Conservation (phyloP, 1,284 basidiomycete genomes). For the Gymnopus androsaceus region DNA sequence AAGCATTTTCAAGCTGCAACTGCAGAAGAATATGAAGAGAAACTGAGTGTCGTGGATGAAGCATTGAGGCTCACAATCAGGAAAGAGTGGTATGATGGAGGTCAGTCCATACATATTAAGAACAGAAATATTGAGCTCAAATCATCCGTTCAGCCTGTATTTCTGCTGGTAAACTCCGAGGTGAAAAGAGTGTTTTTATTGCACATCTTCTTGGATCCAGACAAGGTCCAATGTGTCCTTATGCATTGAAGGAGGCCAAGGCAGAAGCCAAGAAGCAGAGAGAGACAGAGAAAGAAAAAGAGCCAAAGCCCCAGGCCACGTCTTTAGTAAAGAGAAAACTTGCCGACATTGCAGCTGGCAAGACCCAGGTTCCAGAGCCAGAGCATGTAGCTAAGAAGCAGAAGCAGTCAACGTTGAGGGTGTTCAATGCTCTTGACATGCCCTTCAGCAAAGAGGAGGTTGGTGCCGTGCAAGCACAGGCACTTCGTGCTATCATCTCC, state of each 20-base stretch:
- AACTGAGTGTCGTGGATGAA: neutral
- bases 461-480: slow-evolving; percentile 12
- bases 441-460: slow-evolving; percentile 7
- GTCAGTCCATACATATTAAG: neutral
- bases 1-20: slow-evolving; percentile 1
- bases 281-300: neutral
- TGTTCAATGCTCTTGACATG: slow-evolving; percentile 3
- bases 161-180: neutral
- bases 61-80: neutral
- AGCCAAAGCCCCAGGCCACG: neutral
- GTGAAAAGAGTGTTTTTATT: slow-evolving; percentile 2
- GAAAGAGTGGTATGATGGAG: neutral
- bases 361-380: no score
- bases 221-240: neutral
- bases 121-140: neutral
- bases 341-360: neutral
- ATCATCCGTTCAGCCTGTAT: slow-evolving; percentile 5
- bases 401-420: slow-evolving; percentile 5
- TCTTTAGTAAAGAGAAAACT: neutral
- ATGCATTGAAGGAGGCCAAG: slow-evolving; percentile 7
- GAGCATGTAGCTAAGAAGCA: no score
- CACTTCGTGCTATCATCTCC: slow-evolving; percentile 15
- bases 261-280: neutral
- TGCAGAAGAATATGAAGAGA: neutral
- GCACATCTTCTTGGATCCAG: slow-evolving; percentile 12